Evolutionary conservation across 305 asterid species (phyloP).

Genomic region (Fraxinus latifolia): DNA sequence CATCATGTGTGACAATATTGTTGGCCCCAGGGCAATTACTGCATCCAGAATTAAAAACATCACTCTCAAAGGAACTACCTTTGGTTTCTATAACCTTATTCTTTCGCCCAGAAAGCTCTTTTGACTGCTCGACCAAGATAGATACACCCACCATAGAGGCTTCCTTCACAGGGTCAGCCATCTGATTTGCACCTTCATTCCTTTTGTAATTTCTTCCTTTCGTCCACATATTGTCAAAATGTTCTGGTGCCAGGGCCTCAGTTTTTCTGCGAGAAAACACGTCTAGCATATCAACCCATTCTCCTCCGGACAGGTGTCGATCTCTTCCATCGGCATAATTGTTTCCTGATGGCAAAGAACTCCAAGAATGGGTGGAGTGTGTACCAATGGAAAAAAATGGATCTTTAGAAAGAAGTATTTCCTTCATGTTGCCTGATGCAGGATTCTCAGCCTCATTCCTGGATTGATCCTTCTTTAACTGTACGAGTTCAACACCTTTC

Average conservation of each 20-base stretch:
- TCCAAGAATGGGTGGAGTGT: slow-evolving; percentile 72
- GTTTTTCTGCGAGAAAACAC: slow-evolving; percentile 76
- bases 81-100: slow-evolving; percentile 31
- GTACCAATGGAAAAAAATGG: slow-evolving; percentile 79
- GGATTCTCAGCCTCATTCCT: slow-evolving; percentile 33
- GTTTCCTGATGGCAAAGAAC: slow-evolving; percentile 51
- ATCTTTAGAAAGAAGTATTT: slow-evolving; percentile 58
- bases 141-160: slow-evolving; percentile 45
- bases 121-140: slow-evolving; percentile 42
- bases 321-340: slow-evolving; percentile 50
- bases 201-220: slow-evolving; percentile 82
- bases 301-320: slow-evolving; percentile 63
- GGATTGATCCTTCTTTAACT: slow-evolving; percentile 66
- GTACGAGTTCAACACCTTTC: slow-evolving; percentile 91
- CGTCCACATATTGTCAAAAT: slow-evolving; percentile 97
- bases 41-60: slow-evolving; percentile 28
- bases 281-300: slow-evolving; percentile 84
- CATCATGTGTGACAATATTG: slow-evolving; percentile 19
- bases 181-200: slow-evolving; percentile 46
- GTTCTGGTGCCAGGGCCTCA: slow-evolving; percentile 85
- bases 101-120: slow-evolving; percentile 35
- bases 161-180: slow-evolving; percentile 32
- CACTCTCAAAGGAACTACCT: slow-evolving; percentile 19
- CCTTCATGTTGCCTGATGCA: slow-evolving; percentile 37
- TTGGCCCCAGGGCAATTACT: slow-evolving; percentile 25